Evolutionary conservation across 1,284 basidiomycete species (phyloP), one percentile per base, ranked within the genome.

Genomic region (Naganishia albida): DNA sequence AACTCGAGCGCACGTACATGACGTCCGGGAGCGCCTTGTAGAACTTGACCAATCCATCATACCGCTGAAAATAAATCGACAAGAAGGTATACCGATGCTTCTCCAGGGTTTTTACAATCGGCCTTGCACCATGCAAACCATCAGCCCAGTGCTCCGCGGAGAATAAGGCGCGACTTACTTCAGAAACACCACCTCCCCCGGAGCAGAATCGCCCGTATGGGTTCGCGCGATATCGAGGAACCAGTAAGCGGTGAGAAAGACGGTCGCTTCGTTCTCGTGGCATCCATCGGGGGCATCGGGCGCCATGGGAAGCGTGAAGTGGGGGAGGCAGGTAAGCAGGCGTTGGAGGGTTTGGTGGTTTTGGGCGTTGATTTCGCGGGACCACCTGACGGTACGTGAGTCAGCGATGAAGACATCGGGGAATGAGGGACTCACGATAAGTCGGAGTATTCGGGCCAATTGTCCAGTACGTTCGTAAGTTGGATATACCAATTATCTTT

Each of bases 11-110:
- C 25, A 34, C 62, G 18, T 30, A 63, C 62, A 63, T 63, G 48
- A 63, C 49, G 20, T 63, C 62, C 1, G 62, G 62, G 2, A 63
- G 28, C 10, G 39, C 40, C 6, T 12, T 15, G 28, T 63, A 44
- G 13, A 63, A 18, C 50, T 63, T 52, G 50, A 63, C 20, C 18
- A 63, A 25, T 3, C 40, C 42, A 8, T 34, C 62, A 15, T 63
- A 63, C 20, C 43, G 20, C 10, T 52, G 13, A 34, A 53, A 50
- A n/a, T 20, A 42, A 12, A 51, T 23, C 4, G 49, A 28, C 23
- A 63, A 12, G 7, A 63, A 44, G 7, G 49, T 53, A 25, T 63
- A 63, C 7, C 38, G 46, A 7, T 53, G 15, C 28, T 44, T 30
- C 7, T 42, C 16, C n/a, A 63, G 16, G 3, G 51, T 34, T 25